phyloP scores from a whole-genome alignment of 129 eudicot species.

The sunflower (Helianthus annuus) region HanXRQr2.0-SUNRISE NC_035445.2:90044509-90045008 shows the following conservation, averaged over 20 bases:
- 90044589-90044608: no score
- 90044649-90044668: no score
- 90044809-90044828: slow-evolving; percentile 16
- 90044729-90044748: no score
- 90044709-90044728: no score
- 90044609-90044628: no score
- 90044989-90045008: slow-evolving; percentile 50
- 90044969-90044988: slow-evolving; percentile 80
- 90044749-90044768: slow-evolving; percentile 15
- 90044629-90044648: no score
- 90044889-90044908: slow-evolving; percentile 54
- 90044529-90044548: no score
- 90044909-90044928: slow-evolving; percentile 88
- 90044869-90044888: slow-evolving; percentile 20
- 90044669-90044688: no score
- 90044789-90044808: neutral
- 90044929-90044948: slow-evolving; percentile 54
- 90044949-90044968: slow-evolving; percentile 65
- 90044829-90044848: slow-evolving; percentile 7
- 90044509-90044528: no score
- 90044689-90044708: no score
- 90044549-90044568: no score
- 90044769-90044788: slow-evolving; percentile 25
- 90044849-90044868: neutral
- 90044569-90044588: no score